phyloP scores from a whole-genome alignment of 768 basidiomycete species.

The Suillus variegatus region DNA sequence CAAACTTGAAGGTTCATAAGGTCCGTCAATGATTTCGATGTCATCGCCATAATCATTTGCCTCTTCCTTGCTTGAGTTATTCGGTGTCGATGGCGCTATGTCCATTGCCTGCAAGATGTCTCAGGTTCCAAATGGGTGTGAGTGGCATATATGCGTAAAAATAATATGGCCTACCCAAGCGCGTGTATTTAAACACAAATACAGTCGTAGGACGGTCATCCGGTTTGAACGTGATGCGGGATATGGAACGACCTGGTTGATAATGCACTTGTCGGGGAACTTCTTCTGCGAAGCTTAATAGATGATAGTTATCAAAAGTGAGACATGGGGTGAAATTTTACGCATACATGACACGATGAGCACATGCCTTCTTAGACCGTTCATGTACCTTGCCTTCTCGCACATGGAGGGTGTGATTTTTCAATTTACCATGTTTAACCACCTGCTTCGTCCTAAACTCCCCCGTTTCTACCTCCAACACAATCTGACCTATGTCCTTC shows the following conservation, averaged over 20 bases:
- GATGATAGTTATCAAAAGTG: neutral
- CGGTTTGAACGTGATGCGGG: neutral
- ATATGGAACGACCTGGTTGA: neutral
- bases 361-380: slow-evolving; percentile 21
- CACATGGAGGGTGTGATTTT: no score
- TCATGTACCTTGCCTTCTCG: slow-evolving; percentile 20
- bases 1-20: neutral
- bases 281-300: slow-evolving; percentile 16
- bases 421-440: rapidly evolving
- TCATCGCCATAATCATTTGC: neutral
- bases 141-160: neutral
- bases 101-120: slow-evolving; percentile 22
- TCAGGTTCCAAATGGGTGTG: slow-evolving; percentile 4
- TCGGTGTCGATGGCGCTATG: slow-evolving; percentile 12
- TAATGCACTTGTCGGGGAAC: neutral
- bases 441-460: no score
- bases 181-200: slow-evolving; percentile 24
- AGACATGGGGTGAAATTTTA: neutral
- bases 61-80: slow-evolving; percentile 6
- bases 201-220: slow-evolving; percentile 10
- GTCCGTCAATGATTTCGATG: neutral
- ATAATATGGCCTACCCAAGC: slow-evolving; percentile 14
- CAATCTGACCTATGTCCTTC: slow-evolving; percentile 20
- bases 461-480: slow-evolving; percentile 12
- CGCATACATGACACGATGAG: slow-evolving; percentile 22